Evolutionary conservation across 441 rosid genomes (phyloP).

Genomic region (Heliophila coronopifolia): DNA sequence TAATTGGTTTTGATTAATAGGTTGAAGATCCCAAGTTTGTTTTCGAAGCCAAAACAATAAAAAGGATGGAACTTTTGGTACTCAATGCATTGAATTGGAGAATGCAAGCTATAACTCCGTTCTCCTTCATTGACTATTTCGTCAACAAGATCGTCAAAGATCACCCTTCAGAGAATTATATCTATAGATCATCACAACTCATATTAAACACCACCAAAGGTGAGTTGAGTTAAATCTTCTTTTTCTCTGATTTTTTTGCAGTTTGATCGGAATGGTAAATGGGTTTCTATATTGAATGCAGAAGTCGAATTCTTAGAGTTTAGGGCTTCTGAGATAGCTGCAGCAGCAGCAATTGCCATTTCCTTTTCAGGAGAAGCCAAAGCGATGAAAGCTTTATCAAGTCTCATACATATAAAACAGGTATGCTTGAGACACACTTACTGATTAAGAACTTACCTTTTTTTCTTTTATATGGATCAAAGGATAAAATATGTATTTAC

Average conservation of each 20-base stretch:
- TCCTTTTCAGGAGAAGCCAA: slow-evolving; percentile 33
- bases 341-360: slow-evolving; percentile 43
- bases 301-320: slow-evolving; percentile 49
- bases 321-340: slow-evolving; percentile 56
- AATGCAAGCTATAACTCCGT: slow-evolving; percentile 47
- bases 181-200: slow-evolving; percentile 37
- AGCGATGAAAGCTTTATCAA: slow-evolving; percentile 24
- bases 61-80: slow-evolving; percentile 57
- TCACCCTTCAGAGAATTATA: slow-evolving; percentile 25
- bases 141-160: slow-evolving; percentile 25
- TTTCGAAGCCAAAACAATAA: slow-evolving; percentile 51
- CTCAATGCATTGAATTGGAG: slow-evolving; percentile 52
- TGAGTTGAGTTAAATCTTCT: no score
- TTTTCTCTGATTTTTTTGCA: no score
- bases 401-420: slow-evolving; percentile 38
- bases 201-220: slow-evolving; percentile 39
- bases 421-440: no score
- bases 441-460: neutral
- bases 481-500: no score
- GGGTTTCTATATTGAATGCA: slow-evolving; percentile 35
- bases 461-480: no score
- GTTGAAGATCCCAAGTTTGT: slow-evolving; percentile 47
- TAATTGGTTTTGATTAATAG: slow-evolving; percentile 19
- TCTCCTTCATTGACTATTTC: slow-evolving; percentile 51
- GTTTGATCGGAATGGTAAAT: slow-evolving; percentile 5